A percentile compares a stretch with the other conserved stretches of the same genome.
Conservation (phyloP, 2,329 filamentous ascomycete species). For the Myriosclerotinia curreyana region DNA sequence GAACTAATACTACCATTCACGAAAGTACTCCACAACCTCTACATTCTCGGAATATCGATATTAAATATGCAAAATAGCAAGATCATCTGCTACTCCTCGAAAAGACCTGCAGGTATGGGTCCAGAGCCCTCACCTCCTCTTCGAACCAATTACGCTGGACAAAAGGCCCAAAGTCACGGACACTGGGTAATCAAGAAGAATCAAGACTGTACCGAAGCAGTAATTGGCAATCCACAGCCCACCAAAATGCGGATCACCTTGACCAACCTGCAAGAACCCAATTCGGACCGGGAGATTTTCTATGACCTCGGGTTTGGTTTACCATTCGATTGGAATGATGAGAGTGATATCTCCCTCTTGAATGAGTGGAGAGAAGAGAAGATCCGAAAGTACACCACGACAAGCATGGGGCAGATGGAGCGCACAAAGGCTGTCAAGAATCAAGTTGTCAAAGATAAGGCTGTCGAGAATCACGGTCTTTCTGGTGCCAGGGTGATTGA, state of each 20-base stretch:
- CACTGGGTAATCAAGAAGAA: not conserved
- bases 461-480: not conserved
- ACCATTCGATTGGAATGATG: constrained; percentile 3
- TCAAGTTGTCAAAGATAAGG: not conserved
- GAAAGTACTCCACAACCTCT: too few relatives aligned
- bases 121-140: not conserved
- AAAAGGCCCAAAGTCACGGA: not conserved
- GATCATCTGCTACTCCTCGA: too few relatives aligned
- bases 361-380: constrained; percentile 3
- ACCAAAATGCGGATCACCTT: constrained; percentile 6
- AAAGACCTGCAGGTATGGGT: too few relatives aligned
- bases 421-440: too few relatives aligned
- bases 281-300: not conserved
- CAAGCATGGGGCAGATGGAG: not conserved
- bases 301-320: not conserved
- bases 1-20: too few relatives aligned
- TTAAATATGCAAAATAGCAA: too few relatives aligned
- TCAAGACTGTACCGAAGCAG: not conserved
- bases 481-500: too few relatives aligned
- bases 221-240: not conserved
- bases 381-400: not conserved
- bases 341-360: not conserved
- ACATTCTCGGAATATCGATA: too few relatives aligned
- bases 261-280: not conserved
- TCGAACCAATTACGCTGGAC: not conserved